phyloP scores from a whole-genome alignment of 1,139 yeast species.

The Lodderomyces elongisporus region DNA sequence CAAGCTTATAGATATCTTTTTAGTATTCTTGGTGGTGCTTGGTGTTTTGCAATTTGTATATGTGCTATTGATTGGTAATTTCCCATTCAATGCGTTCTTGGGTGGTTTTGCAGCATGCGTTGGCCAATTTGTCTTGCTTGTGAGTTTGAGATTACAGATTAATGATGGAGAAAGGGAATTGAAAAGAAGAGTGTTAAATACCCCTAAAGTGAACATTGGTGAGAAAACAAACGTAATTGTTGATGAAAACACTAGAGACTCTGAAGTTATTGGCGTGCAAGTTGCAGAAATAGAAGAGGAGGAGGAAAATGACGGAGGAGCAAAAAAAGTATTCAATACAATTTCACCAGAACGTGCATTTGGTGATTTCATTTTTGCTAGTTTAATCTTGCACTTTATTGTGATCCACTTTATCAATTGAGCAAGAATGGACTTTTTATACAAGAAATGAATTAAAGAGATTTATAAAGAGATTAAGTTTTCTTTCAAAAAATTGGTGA shows the following conservation, averaged over 20 bases:
- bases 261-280: neutral
- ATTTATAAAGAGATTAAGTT: neutral
- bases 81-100: constrained; percentile 94
- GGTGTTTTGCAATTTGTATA: constrained; percentile 79
- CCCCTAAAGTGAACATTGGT: constrained; percentile 25
- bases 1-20: constrained; percentile 71
- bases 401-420: constrained; percentile 88
- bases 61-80: constrained; percentile 73
- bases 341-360: constrained; percentile 77
- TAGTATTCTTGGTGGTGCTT: constrained; percentile 65
- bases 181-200: constrained; percentile 1
- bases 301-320: constrained; percentile 9
- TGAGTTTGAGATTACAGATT: constrained; percentile 70
- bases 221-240: constrained; percentile 25
- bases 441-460: neutral
- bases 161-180: constrained; percentile 15
- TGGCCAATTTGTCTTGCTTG: constrained; percentile 89
- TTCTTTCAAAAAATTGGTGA: no score
- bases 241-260: neutral
- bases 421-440: no score
- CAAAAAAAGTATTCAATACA: constrained; percentile 41
- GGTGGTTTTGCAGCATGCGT: constrained; percentile 92
- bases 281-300: neutral
- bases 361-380: constrained; percentile 85
- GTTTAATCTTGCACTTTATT: constrained; percentile 82